A percentile compares a stretch with the other conserved stretches of the same genome.
phyloP scores from a whole-genome alignment of 495 filamentous ascomycete species.

The Neurospora sp. region DNA sequence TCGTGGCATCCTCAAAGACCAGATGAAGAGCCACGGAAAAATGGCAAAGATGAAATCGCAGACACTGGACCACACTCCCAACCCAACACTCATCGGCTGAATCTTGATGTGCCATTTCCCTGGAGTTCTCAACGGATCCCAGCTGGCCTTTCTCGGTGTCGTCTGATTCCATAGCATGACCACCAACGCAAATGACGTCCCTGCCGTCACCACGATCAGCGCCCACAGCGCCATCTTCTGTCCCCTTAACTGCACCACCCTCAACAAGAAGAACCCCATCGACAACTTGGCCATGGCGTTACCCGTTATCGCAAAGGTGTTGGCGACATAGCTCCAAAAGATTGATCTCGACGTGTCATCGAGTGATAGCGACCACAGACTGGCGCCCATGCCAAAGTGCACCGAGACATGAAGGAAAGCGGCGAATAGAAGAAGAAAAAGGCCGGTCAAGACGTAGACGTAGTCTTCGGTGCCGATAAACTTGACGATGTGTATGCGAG shows the following conservation, averaged over 20 bases:
- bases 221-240: constrained; percentile 27
- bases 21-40: constrained; percentile 37
- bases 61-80: constrained; percentile 30
- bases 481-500: constrained; percentile 24
- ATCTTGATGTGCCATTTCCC: constrained; percentile 29
- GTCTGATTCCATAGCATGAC: constrained; percentile 32
- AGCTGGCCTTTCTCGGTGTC: constrained; percentile 23
- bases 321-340: constrained; percentile 30
- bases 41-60: constrained; percentile 36
- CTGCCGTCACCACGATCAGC: constrained; percentile 22
- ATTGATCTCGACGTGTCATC: constrained; percentile 26
- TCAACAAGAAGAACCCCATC: constrained; percentile 32
- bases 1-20: constrained; percentile 28
- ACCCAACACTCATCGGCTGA: constrained; percentile 27
- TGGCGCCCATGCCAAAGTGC: constrained; percentile 23
- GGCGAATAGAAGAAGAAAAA: constrained; percentile 27
- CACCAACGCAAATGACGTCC: constrained; percentile 20
- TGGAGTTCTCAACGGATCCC: constrained; percentile 27
- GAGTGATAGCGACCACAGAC: constrained; percentile 20
- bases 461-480: constrained; percentile 31
- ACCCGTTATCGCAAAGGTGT: constrained; percentile 29
- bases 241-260: constrained; percentile 25
- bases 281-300: constrained; percentile 32
- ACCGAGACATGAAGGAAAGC: constrained; percentile 27
- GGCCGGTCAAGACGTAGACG: constrained; percentile 22